These are phyloP conservation scores for Cystobasidiaceae sp. DNA, from an alignment of 1,284 basidiomycete genomes.

Conservation along the genomic window DNA sequence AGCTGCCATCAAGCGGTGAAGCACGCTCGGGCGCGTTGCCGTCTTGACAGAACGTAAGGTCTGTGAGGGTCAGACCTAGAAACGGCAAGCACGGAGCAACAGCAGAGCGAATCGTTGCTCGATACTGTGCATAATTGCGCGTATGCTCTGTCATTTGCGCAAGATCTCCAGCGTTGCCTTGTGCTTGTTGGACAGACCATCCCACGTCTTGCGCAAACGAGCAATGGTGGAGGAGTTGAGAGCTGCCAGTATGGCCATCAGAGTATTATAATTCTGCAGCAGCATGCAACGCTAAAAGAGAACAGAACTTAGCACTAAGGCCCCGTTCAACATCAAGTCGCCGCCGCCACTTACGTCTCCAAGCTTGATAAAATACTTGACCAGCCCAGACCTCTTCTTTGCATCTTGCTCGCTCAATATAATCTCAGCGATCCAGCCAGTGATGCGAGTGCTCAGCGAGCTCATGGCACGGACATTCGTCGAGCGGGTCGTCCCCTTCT, in stretches of 20 bases:
- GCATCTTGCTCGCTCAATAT: conserved; percentile 49
- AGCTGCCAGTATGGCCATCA: conserved; percentile 50
- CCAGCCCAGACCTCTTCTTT: conserved; percentile 44
- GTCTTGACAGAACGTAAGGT: conserved; percentile 91
- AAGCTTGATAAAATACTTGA: conserved; percentile 51
- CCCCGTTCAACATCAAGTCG: not conserved
- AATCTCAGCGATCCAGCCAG: conserved; percentile 50
- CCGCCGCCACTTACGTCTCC: conserved; percentile 43
- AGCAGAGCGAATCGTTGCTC: conserved; percentile 59
- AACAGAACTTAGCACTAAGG: conserved; percentile 44
- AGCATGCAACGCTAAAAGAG: conserved; percentile 43
- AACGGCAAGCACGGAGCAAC: conserved; percentile 85
- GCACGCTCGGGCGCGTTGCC: conserved; percentile 82
- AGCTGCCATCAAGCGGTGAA: conserved; percentile 62
- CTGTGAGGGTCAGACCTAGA: conserved; percentile 70
- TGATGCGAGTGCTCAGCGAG: conserved; percentile 48
- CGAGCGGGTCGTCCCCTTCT: conserved; percentile 34
- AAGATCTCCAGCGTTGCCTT: conserved; percentile 71
- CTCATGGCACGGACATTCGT: conserved; percentile 47
- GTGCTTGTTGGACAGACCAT: conserved; percentile 82
- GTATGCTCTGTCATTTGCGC: conserved; percentile 81
- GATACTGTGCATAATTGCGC: conserved; percentile 89
- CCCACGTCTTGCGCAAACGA: conserved; percentile 47
- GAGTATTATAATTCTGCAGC: conserved; percentile 50
- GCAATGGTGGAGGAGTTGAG: conserved; percentile 47